Percentiles rank a stretch among this genome's conserved stretches.
These are phyloP conservation scores for Exophiala spinifera DNA, from an alignment of 2,329 filamentous ascomycete genomes.

Conservation along the genomic window DNA sequence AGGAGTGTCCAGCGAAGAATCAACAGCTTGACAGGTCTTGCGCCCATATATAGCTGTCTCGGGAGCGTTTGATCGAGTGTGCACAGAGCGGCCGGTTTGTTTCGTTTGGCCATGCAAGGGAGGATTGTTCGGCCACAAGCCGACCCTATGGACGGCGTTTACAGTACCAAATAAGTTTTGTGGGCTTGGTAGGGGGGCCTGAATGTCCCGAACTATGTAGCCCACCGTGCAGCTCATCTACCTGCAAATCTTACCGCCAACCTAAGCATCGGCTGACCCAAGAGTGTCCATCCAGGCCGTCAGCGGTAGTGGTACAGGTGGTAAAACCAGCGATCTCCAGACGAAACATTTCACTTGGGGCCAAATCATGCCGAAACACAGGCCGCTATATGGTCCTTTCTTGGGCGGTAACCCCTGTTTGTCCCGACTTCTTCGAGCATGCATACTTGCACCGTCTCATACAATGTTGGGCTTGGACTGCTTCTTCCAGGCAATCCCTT, in stretches of 20 bases:
- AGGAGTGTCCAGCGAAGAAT: neutral
- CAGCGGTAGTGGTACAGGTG: neutral
- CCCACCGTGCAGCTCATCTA: neutral
- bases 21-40: neutral
- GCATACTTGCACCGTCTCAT: too few species aligned
- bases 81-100: neutral
- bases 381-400: neutral
- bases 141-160: neutral
- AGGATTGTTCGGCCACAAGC: neutral
- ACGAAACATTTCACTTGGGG: neutral
- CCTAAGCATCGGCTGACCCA: neutral
- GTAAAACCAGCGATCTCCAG: neutral
- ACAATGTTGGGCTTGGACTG: too few species aligned
- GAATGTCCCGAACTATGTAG: neutral
- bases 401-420: neutral
- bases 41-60: neutral
- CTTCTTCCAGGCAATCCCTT: too few species aligned
- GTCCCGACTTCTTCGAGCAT: neutral
- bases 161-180: neutral
- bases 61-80: neutral
- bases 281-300: neutral
- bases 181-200: conserved; percentile 3
- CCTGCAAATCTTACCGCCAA: neutral
- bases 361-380: neutral
- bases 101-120: neutral